Evolutionary conservation across 768 basidiomycete genomes (phyloP), one percentile per base, ranked within the genome.

Genomic region (Macrolepiota albuminosa): DNA sequence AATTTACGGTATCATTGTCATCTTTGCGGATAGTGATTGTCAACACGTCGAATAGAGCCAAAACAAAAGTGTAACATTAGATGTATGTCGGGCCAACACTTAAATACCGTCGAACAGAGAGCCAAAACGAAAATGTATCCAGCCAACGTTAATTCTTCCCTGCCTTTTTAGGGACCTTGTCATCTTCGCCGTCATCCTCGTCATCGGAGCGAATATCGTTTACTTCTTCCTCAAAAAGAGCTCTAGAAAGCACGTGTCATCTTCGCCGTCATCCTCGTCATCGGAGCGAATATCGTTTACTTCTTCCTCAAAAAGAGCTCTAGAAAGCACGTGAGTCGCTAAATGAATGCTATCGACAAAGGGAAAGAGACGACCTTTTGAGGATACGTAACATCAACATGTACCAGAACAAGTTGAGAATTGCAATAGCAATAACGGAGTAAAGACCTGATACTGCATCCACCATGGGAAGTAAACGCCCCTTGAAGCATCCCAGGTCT

Each of bases 321-420:
- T 93, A 55, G 43, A 43, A n/a, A 6, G 16, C n/a, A 43, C 42
- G 42, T 43, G 1, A 43, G 42, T 29, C 3, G 29, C 29, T 29
- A 43, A 8, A 11, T 3, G 9, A 18, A 4, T 48, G 24, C 4
- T 9, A 13, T 31, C 18, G 18, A 36, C 0, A 6, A 37, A 18
- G 26, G 26, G 34, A 8, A 55, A 76, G 86, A 47, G 63, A 93
- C 92, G 63, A 93, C 92, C 89, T 81, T 52, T 81, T 72, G 16
- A 89, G 77, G 54, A 96, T 88, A 56, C 93, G 85, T 70, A 82
- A 72, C 71, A 98, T 94, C 31, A 94, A 78, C 73, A 79, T 85
- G 71, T 91, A 96, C 95, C 95, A 98, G 79, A 97, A 97, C 29
- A 96, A 60, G 69, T 98, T 98, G 66, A 99, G 43, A 84, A 65